Percentiles rank a stretch among this genome's conserved stretches.
These are phyloP conservation scores for Neurospora sp. DNA, from an alignment of 495 filamentous ascomycete species.

Conservation along the genomic window DNA sequence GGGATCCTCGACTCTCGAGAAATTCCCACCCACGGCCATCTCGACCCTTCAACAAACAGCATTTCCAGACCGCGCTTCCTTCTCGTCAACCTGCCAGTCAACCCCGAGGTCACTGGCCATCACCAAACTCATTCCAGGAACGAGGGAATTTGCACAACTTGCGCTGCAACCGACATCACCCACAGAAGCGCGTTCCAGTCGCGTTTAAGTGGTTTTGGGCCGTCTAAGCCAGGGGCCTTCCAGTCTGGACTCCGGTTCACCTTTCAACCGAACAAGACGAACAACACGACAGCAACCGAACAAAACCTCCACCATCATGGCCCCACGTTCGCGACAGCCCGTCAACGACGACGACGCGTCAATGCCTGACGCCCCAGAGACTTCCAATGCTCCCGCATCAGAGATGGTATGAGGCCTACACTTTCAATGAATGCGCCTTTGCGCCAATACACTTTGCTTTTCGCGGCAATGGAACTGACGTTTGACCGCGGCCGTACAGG, in stretches of 20 bases:
- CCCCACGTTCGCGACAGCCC: constrained; percentile 42
- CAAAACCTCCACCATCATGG: constrained; percentile 37
- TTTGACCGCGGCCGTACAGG: constrained; percentile 29
- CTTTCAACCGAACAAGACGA: constrained; percentile 5
- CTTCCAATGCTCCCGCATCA: constrained; percentile 23
- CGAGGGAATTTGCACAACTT: neutral
- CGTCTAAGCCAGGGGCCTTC: constrained; percentile 3
- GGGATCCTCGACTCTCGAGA: constrained; percentile 20
- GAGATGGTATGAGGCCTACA: constrained; percentile 35
- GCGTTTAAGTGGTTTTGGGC: constrained; percentile 32
- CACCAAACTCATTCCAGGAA: constrained; percentile 5
- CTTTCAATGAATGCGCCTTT: neutral
- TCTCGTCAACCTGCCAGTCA: constrained; percentile 7
- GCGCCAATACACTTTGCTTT: neutral
- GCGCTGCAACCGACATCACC: neutral
- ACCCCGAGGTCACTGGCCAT: constrained; percentile 17
- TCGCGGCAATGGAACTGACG: constrained; percentile 11
- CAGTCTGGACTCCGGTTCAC: neutral
- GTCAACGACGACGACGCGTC: constrained; percentile 44
- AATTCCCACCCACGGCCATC: constrained; percentile 22
- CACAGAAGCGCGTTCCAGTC: constrained; percentile 25
- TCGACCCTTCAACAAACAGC: constrained; percentile 19
- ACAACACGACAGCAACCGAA: neutral
- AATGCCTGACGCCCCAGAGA: constrained; percentile 52
- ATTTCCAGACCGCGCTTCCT: constrained; percentile 3